These are phyloP conservation scores for Colletotrichum sidae DNA, from an alignment of 2,329 filamentous ascomycete genomes.

Conservation along the genomic window DNA sequence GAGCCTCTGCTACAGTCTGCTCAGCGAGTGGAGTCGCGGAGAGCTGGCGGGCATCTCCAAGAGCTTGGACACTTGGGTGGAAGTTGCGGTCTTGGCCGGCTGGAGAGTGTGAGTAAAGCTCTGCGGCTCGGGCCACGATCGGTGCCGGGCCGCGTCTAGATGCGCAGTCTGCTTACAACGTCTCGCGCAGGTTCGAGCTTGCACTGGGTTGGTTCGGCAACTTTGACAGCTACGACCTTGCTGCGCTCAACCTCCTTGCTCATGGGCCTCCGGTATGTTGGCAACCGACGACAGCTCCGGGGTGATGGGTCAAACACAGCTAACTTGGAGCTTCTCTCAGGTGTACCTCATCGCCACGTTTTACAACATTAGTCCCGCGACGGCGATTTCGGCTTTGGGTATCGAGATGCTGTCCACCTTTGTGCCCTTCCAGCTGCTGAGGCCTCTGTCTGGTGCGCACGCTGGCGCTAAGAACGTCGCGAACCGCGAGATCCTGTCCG, in stretches of 20 bases:
- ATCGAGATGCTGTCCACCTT: constrained; percentile 78
- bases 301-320: not conserved
- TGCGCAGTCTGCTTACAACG: constrained; percentile 44
- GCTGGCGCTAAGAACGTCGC: constrained; percentile 61
- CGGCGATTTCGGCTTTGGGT: constrained; percentile 69
- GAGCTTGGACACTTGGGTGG: constrained; percentile 69
- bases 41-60: constrained; percentile 77
- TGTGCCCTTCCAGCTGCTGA: constrained; percentile 80
- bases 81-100: constrained; percentile 65
- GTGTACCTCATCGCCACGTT: constrained; percentile 82
- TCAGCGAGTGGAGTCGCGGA: constrained; percentile 68
- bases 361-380: constrained; percentile 75
- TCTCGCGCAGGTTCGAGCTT: constrained; percentile 76
- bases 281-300: not conserved
- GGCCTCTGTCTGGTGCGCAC: constrained; percentile 74
- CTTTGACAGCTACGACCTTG: constrained; percentile 79
- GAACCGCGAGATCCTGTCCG: constrained; percentile 74
- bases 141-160: too few species aligned
- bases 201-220: constrained; percentile 78
- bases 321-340: constrained; percentile 47
- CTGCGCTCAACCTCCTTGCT: constrained; percentile 74
- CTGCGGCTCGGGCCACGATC: not conserved
- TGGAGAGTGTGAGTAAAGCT: constrained; percentile 66
- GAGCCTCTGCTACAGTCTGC: constrained; percentile 71
- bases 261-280: constrained; percentile 76